Conservation (phyloP, 176 grass and related monocot species). For the Typha latifolia region DNA sequence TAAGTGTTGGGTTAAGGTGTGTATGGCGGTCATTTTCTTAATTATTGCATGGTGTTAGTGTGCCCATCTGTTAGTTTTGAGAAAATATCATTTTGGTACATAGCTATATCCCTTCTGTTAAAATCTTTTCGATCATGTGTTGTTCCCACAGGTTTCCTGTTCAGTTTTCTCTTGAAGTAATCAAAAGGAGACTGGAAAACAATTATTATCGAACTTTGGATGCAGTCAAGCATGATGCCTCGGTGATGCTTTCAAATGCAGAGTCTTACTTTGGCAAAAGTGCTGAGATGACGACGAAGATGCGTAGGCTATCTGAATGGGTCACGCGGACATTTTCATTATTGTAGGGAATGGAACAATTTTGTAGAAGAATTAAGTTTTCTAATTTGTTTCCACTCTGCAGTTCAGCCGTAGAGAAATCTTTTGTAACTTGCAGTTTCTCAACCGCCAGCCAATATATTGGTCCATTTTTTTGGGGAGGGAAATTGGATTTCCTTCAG, state of each 20-base stretch:
- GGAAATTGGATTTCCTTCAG: neutral
- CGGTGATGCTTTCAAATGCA: conserved; percentile 58
- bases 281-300: conserved; percentile 53
- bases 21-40: too few species aligned
- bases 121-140: conserved; percentile 1
- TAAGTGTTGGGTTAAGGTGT: too few species aligned
- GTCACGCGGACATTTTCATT: conserved; percentile 34
- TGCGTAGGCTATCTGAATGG: conserved; percentile 46
- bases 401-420: neutral
- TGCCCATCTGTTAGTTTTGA: too few species aligned
- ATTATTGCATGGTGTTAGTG: too few species aligned
- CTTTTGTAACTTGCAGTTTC: too few species aligned
- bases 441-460: too few species aligned
- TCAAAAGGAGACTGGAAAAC: conserved; percentile 68
- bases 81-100: too few species aligned
- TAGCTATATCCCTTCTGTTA: neutral
- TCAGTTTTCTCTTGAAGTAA: conserved; percentile 79
- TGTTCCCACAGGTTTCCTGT: conserved; percentile 53
- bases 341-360: conserved; percentile 22
- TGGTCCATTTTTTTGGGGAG: too few species aligned
- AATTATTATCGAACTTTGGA: conserved; percentile 75
- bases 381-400: neutral
- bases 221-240: conserved; percentile 63
- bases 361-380: neutral
- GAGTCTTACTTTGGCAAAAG: conserved; percentile 60